Conservation (phyloP, 208 protist species). For the Crithidia thermophila region DNA sequence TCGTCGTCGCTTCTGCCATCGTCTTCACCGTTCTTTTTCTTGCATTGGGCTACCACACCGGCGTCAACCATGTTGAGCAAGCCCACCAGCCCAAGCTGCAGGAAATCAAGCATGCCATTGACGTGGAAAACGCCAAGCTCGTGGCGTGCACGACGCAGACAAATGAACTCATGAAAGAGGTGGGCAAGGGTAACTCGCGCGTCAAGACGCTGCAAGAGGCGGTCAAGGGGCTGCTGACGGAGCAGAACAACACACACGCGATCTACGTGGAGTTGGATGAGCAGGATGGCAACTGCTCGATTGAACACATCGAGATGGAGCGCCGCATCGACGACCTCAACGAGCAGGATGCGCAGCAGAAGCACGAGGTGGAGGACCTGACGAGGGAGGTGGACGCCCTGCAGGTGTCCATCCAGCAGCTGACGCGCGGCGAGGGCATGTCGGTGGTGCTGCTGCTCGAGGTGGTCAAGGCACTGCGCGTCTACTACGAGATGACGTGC, state of each 20-base stretch:
- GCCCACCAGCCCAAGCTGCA: conserved; percentile 4
- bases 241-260: not conserved
- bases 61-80: conserved; percentile 22
- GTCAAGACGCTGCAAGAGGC: not conserved
- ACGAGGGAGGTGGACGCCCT: conserved; percentile 21
- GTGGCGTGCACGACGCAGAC: conserved; percentile 17
- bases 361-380: conserved; percentile 17
- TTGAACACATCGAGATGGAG: not conserved
- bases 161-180: not conserved
- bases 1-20: conserved; percentile 27
- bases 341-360: not conserved
- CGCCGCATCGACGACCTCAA: not conserved
- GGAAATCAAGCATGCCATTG: not conserved
- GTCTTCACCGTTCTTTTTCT: conserved; percentile 35
- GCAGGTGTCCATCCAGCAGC: conserved; percentile 17
- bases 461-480: conserved; percentile 13
- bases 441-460: conserved; percentile 22
- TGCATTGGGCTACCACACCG: conserved; percentile 43
- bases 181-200: not conserved
- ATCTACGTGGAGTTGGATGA: conserved; percentile 19
- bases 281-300: conserved; percentile 22
- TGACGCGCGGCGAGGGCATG: conserved; percentile 28
- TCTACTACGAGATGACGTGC: conserved; percentile 16
- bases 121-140: not conserved
- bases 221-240: conserved; percentile 12